Evolutionary conservation across 2,329 filamentous ascomycete genomes (phyloP).

Genomic region (Eutypella sp.): DNA sequence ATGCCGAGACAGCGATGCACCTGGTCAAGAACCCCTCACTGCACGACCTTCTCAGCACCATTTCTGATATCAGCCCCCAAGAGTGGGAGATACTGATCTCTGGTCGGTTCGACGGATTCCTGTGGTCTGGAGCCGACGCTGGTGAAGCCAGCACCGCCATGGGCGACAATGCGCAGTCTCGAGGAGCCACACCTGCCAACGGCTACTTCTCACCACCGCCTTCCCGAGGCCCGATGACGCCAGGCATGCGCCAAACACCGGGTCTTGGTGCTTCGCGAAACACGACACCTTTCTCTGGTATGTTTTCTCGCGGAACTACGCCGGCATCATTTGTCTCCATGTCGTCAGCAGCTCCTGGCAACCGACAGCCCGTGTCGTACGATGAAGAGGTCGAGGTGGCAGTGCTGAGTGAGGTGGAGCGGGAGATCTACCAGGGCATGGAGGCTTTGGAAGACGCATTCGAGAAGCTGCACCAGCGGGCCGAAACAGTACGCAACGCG

Average conservation of each 20-base stretch:
- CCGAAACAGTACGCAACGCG: constrained; percentile 72
- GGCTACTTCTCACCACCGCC: constrained; percentile 37
- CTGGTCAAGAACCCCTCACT: constrained; percentile 76
- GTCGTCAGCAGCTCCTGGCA: constrained; percentile 33
- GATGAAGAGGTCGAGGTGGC: constrained; percentile 94
- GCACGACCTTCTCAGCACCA: constrained; percentile 81
- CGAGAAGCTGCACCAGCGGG: constrained; percentile 80
- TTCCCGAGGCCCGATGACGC: constrained; percentile 37
- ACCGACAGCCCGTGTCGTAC: constrained; percentile 66
- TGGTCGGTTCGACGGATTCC: constrained; percentile 89
- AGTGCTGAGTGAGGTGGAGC: constrained; percentile 82
- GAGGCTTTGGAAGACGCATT: constrained; percentile 92
- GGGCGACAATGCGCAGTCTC: constrained; percentile 39
- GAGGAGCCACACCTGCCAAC: constrained; percentile 50
- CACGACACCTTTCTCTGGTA: constrained; percentile 43
- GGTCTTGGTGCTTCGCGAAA: constrained; percentile 38
- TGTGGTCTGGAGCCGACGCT: constrained; percentile 85
- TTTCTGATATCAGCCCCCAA: constrained; percentile 82
- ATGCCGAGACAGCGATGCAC: constrained; percentile 81
- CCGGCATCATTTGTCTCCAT: constrained; percentile 43
- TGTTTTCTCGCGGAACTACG: constrained; percentile 51
- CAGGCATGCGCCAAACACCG: constrained; percentile 35
- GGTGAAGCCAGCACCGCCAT: constrained; percentile 38
- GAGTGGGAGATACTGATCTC: constrained; percentile 97
- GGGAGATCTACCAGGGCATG: constrained; percentile 92